A percentile compares a stretch with the other conserved stretches of the same genome.
These are phyloP conservation scores for Eimeria maxima DNA, from an alignment of 169 alveolate genomes.

Conservation along the genomic window DNA sequence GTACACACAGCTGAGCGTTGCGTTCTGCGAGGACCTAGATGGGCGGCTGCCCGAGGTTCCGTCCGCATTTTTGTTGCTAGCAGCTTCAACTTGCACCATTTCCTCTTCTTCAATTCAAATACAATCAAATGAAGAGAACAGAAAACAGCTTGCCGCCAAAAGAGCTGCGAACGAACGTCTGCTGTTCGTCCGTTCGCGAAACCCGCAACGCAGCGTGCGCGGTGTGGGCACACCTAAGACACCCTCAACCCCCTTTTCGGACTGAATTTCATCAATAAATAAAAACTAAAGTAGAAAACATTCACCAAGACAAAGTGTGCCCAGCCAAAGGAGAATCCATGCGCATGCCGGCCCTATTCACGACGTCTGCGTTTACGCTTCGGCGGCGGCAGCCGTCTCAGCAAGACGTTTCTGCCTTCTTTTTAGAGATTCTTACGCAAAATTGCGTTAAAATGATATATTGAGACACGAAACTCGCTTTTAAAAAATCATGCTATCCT, in stretches of 20 bases:
- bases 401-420: background rate
- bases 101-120: background rate
- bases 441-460: too few species aligned
- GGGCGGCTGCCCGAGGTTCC: background rate
- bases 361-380: slow-evolving; percentile 12
- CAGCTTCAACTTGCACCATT: background rate
- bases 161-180: background rate
- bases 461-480: too few species aligned
- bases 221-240: background rate
- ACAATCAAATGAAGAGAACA: background rate
- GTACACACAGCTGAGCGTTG: slow-evolving; percentile 1
- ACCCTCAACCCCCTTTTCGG: background rate
- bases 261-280: background rate
- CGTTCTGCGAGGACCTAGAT: background rate
- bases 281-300: background rate
- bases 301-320: background rate
- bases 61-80: background rate
- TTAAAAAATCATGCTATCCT: too few species aligned
- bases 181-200: background rate
- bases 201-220: background rate
- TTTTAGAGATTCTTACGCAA: too few species aligned
- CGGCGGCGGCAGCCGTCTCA: slow-evolving; percentile 37
- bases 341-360: slow-evolving; percentile 3
- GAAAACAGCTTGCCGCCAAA: background rate
- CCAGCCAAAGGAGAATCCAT: background rate